Conservation (phyloP, 257 asterid species). For the Orobanche coerulescens region DNA sequence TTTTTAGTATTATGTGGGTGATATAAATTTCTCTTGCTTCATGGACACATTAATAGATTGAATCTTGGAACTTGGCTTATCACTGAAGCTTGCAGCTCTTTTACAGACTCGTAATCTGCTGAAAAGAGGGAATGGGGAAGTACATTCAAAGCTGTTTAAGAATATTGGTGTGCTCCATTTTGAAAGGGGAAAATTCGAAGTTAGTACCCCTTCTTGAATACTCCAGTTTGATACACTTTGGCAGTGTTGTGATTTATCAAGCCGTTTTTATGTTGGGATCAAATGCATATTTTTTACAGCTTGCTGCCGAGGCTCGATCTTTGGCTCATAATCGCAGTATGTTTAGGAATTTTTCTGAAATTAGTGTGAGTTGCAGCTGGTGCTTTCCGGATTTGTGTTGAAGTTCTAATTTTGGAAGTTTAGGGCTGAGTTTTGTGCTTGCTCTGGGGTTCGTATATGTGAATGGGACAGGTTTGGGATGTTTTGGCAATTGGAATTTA, state of each 20-base stretch:
- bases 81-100: conserved; percentile 26
- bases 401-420: no score
- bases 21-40: conserved; percentile 18
- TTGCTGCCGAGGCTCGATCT: conserved; percentile 67
- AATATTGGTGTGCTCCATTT: conserved; percentile 85
- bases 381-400: no score
- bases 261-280: no score
- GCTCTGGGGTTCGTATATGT: no score
- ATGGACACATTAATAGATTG: neutral
- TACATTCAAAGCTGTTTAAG: conserved; percentile 77
- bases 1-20: no score
- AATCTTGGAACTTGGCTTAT: neutral
- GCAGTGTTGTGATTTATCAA: conserved; percentile 3
- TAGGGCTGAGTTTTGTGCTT: no score
- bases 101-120: conserved; percentile 81
- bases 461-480: no score
- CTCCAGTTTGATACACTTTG: conserved; percentile 21
- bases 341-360: no score
- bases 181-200: conserved; percentile 96
- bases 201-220: conserved; percentile 26
- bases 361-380: no score
- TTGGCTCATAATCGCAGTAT: no score
- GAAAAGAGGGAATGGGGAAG: conserved; percentile 65
- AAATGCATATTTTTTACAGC: no score
- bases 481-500: no score